phyloP scores from a whole-genome alignment of 1,139 yeast genomes.

The Yamadazyma atmosphaerica region DNA sequence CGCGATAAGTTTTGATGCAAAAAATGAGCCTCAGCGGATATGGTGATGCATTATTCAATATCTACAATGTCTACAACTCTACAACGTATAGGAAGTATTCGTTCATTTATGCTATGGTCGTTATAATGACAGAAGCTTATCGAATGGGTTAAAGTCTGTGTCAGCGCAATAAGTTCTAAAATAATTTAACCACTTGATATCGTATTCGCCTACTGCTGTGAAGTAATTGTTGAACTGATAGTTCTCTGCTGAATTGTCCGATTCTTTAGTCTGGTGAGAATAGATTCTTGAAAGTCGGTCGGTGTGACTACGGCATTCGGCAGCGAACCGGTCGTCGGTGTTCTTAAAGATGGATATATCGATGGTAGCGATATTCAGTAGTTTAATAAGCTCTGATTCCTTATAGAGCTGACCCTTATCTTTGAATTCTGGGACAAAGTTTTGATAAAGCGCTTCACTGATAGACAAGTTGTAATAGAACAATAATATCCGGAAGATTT shows the following conservation, averaged over 20 bases:
- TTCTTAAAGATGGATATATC: background rate
- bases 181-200: conserved; percentile 7
- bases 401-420: no score
- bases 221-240: background rate
- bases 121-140: no score
- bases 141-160: conserved; percentile 2
- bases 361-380: background rate
- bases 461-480: conserved; percentile 1
- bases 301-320: background rate
- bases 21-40: background rate
- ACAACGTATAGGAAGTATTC: no score
- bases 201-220: background rate
- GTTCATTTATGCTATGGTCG: background rate
- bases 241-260: background rate
- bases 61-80: no score
- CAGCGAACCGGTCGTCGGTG: background rate
- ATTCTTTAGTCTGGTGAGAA: background rate
- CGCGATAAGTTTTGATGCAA: conserved; percentile 2
- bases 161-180: conserved; percentile 2
- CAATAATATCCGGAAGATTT: conserved; percentile 2
- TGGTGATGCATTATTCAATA: no score
- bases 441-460: conserved; percentile 2
- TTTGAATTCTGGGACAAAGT: background rate
- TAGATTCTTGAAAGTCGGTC: background rate
- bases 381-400: background rate